phyloP scores from a whole-genome alignment of 2,329 filamentous ascomycete genomes.

The Plenodomus biglobosus region DNA sequence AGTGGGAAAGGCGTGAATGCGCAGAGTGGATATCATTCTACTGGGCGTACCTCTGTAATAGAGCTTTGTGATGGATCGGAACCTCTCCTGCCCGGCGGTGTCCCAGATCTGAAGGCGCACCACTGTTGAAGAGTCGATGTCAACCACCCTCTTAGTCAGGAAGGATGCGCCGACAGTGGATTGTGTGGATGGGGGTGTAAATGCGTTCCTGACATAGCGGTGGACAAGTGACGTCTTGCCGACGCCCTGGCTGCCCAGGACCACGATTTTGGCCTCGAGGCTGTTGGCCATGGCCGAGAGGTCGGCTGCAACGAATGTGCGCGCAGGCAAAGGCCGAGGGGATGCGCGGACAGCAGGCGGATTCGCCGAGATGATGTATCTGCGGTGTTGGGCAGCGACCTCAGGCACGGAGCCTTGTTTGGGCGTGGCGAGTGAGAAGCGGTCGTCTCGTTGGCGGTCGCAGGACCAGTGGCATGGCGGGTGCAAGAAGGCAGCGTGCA shows the following conservation, averaged over 20 bases:
- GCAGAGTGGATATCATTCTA: too few species aligned
- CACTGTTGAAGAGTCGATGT: slow-evolving; percentile 80
- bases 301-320: not conserved
- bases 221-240: slow-evolving; percentile 78
- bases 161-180: slow-evolving; percentile 56
- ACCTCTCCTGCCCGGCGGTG: slow-evolving; percentile 92
- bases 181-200: slow-evolving; percentile 59
- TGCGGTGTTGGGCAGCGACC: slow-evolving; percentile 3
- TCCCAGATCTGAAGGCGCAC: slow-evolving; percentile 97
- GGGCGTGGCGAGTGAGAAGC: slow-evolving; percentile 3
- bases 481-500: slow-evolving; percentile 14
- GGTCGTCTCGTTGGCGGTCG: slow-evolving; percentile 21
- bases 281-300: slow-evolving; percentile 47
- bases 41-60: slow-evolving; percentile 70
- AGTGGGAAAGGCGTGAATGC: too few species aligned
- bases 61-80: slow-evolving; percentile 88
- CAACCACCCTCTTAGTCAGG: slow-evolving; percentile 67
- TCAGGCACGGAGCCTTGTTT: not conserved
- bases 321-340: not conserved
- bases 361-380: slow-evolving; percentile 12
- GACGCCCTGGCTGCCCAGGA: slow-evolving; percentile 77
- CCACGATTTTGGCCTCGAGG: slow-evolving; percentile 79
- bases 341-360: slow-evolving; percentile 1
- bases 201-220: slow-evolving; percentile 73
- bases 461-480: slow-evolving; percentile 36